Evolutionary conservation across 495 filamentous ascomycete genomes (phyloP), one percentile per base, ranked within the genome.

Genomic region (Xylaria acuta): DNA sequence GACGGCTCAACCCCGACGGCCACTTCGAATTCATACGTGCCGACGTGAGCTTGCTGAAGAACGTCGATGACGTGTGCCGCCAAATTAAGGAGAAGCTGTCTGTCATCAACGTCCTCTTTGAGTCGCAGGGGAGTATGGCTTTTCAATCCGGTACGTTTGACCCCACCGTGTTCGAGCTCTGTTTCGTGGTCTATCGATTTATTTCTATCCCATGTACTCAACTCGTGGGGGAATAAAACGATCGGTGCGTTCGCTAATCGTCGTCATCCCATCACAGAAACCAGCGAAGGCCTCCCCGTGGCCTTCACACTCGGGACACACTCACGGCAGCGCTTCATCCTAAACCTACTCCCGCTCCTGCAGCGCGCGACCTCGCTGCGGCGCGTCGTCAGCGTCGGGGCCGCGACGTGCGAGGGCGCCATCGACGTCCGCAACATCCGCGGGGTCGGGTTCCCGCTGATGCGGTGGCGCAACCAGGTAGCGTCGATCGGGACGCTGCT

Each of bases 51-150:
- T 75, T 90, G 2, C 78, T 92, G 1, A 76, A 75, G 3, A 84
- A 80, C 30, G 89, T 91, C 22, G 90, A 91, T 74, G 75, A 82
- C 8, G 79, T 85, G 3, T 91, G 87, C 67, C 71, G 76, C 0
- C 80, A 87, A 41, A 88, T 92, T 54, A 80, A 80, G 63, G 69
- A 69, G 3, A 84, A 84, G 58, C 88, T 90, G 70, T 72, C 75
- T n/a, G 77, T 77, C n/a, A 77, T 92, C 70, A 88, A 92, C 73
- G 72, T 91, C 7, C 82, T 92, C 0, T 88, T 92, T 75, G 76
- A 86, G 74, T 85, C 77, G 5, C 77, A 78, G 7, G 85, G 72
- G 81, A 82, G 7, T 6, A 62, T 67, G 82, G 60, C 64, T 45
- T 25, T 63, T 69, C 59, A 79, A 82, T n/a, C 74, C 73, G 38